A percentile compares a stretch with the other conserved stretches of the same genome.
Evolutionary conservation across 1,284 basidiomycete genomes (phyloP).

Genomic region (Trametes pubescens): DNA sequence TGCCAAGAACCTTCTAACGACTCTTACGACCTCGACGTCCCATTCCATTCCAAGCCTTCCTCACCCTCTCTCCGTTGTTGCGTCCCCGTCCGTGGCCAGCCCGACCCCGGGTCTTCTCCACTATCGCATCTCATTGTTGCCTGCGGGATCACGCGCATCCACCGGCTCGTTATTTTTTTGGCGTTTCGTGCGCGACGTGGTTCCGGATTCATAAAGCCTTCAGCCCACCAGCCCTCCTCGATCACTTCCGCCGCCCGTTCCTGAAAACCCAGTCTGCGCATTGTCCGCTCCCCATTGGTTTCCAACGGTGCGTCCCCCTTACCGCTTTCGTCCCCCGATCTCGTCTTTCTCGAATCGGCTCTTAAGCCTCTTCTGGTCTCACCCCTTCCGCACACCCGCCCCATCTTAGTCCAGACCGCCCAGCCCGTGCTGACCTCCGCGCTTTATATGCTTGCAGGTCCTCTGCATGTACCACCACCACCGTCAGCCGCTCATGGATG

Average conservation of each 20-base stretch:
- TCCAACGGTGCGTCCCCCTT: conserved; percentile 21
- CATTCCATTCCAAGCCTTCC: conserved; percentile 24
- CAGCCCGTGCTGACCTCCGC: conserved; percentile 18
- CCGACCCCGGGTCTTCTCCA: conserved; percentile 9
- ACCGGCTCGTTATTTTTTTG: conserved; percentile 3
- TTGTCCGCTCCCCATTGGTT: conserved; percentile 29
- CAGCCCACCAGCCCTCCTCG: conserved; percentile 25
- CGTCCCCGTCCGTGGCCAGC: conserved; percentile 9
- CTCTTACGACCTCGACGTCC: conserved; percentile 29
- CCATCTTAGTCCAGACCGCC: conserved; percentile 28
- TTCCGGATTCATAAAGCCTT: conserved; percentile 27
- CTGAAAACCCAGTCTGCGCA: conserved; percentile 26
- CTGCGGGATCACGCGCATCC: conserved; percentile 3
- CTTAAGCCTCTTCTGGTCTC: conserved; percentile 29
- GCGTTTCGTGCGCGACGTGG: not conserved
- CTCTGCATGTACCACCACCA: conserved; percentile 19
- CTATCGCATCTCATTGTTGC: not conserved
- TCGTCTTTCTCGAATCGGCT: conserved; percentile 26
- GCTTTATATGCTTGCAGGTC: conserved; percentile 27
- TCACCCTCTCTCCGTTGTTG: not conserved
- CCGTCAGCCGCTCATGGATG: conserved; percentile 34
- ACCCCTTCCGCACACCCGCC: conserved; percentile 29
- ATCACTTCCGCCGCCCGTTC: conserved; percentile 33
- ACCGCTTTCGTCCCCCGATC: conserved; percentile 28
- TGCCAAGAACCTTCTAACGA: conserved; percentile 22